These are phyloP conservation scores for Pseudocercospora eumusae DNA, from an alignment of 2,329 filamentous ascomycete genomes.

Conservation along the genomic window DNA sequence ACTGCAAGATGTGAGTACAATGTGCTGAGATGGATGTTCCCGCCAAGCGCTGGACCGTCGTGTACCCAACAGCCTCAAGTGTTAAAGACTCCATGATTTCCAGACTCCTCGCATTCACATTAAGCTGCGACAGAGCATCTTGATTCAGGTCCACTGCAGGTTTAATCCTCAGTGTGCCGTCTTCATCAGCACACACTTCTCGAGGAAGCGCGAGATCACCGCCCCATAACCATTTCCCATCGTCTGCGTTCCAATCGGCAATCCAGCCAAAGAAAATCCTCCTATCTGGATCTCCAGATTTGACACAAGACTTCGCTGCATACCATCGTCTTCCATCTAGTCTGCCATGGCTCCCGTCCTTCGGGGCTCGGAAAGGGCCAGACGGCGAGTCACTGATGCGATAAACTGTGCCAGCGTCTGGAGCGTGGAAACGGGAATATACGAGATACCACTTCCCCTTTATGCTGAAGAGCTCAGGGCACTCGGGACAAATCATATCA, in stretches of 20 bases:
- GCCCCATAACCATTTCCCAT: neutral
- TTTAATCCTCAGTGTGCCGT: neutral
- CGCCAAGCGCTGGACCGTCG: neutral
- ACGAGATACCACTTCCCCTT: neutral
- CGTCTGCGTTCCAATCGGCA: neutral
- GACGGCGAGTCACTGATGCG: neutral
- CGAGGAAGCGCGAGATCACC: neutral
- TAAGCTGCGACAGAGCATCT: neutral
- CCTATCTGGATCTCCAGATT: neutral
- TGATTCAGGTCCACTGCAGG: neutral
- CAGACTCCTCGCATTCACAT: neutral
- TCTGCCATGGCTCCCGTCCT: neutral
- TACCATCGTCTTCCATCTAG: neutral
- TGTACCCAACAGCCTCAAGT: neutral
- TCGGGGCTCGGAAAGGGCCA: neutral
- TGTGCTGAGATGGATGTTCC: neutral
- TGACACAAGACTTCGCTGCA: neutral
- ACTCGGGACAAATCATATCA: neutral
- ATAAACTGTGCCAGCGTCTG: neutral
- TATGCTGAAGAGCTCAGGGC: neutral
- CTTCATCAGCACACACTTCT: neutral
- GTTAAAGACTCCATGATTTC: neutral
- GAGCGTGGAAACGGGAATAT: neutral
- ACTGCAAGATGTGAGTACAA: neutral
- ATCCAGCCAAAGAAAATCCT: neutral